Conservation (phyloP, 139 green algal species). For the Desmodesmus armatus region DNA sequence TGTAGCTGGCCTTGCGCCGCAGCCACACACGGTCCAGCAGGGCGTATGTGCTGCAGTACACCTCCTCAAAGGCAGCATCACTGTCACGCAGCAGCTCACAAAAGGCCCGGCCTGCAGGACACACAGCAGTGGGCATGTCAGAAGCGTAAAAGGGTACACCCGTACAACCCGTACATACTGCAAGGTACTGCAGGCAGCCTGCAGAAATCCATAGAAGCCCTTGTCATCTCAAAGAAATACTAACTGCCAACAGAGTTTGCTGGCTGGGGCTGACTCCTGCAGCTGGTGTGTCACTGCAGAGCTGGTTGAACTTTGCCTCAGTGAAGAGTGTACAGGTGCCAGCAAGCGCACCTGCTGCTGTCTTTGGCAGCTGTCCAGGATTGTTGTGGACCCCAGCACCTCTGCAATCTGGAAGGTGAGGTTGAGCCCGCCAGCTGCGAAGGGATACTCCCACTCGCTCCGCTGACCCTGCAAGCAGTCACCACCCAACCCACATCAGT, state of each 20-base stretch:
- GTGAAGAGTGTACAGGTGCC: neutral
- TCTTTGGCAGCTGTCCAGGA: neutral
- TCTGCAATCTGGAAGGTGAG: slow-evolving; percentile 81
- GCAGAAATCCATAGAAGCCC: neutral
- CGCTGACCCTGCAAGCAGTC: too few species aligned
- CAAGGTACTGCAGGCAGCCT: neutral
- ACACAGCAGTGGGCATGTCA: neutral
- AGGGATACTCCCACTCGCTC: slow-evolving; percentile 89
- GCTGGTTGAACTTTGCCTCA: too few species aligned
- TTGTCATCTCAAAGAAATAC: too few species aligned
- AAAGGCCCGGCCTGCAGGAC: slow-evolving; percentile 53
- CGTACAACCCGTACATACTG: neutral
- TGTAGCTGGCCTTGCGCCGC: slow-evolving; percentile 63
- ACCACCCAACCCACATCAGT: too few species aligned
- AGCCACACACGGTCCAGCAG: slow-evolving; percentile 77
- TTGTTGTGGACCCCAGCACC: slow-evolving; percentile 40
- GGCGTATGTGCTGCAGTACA: slow-evolving; percentile 69
- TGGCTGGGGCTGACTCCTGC: too few species aligned
- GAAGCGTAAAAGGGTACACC: neutral
- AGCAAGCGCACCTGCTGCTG: slow-evolving; percentile 25
- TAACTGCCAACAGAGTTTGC: too few species aligned
- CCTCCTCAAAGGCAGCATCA: slow-evolving; percentile 65
- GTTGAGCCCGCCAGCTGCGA: slow-evolving; percentile 91
- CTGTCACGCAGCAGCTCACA: slow-evolving; percentile 52
- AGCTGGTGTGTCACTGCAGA: too few species aligned